These are phyloP conservation scores for Gossypium gossypioides DNA, from an alignment of 441 rosid species.

Conservation along the genomic window DNA sequence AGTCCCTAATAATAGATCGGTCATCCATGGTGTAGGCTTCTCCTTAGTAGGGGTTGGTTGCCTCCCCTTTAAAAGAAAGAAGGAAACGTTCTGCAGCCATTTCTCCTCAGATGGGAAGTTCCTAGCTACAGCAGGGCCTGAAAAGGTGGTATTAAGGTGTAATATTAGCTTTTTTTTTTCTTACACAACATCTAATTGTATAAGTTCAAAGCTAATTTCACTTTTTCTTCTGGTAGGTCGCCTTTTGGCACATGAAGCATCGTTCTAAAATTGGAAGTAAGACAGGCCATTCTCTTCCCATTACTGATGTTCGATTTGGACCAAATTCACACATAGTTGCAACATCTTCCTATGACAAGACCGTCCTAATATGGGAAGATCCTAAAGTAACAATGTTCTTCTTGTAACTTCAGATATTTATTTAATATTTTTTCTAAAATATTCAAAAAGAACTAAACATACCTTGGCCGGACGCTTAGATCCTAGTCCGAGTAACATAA, in stretches of 20 bases:
- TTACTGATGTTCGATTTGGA: constrained; percentile 37
- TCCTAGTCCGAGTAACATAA: not conserved
- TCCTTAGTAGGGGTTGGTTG: constrained; percentile 27
- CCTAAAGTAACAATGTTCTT: constrained; percentile 17
- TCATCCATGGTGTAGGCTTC: constrained; percentile 22
- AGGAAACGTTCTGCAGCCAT: constrained; percentile 28
- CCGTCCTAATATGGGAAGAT: constrained; percentile 39
- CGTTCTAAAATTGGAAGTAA: constrained; percentile 12
- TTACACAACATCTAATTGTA: not conserved
- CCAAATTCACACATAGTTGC: constrained; percentile 26
- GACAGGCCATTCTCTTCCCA: constrained; percentile 22
- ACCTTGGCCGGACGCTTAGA: not conserved
- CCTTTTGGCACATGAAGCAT: constrained; percentile 28
- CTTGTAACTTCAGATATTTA: not conserved
- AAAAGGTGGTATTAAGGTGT: constrained; percentile 25
- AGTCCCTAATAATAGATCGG: not conserved
- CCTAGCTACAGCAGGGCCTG: constrained; percentile 35
- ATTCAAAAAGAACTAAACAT: too few species aligned
- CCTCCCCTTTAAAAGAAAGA: constrained; percentile 21
- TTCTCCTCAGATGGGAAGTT: constrained; percentile 38
- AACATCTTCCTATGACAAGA: constrained; percentile 36
- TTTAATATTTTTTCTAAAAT: too few species aligned
- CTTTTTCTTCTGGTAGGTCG: constrained; percentile 24
- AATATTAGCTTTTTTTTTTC: not conserved
- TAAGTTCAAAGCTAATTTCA: not conserved